Evolutionary conservation across 2,329 filamentous ascomycete species (phyloP), one percentile per base, ranked within the genome.

Genomic region (Aureobasidium musti): DNA sequence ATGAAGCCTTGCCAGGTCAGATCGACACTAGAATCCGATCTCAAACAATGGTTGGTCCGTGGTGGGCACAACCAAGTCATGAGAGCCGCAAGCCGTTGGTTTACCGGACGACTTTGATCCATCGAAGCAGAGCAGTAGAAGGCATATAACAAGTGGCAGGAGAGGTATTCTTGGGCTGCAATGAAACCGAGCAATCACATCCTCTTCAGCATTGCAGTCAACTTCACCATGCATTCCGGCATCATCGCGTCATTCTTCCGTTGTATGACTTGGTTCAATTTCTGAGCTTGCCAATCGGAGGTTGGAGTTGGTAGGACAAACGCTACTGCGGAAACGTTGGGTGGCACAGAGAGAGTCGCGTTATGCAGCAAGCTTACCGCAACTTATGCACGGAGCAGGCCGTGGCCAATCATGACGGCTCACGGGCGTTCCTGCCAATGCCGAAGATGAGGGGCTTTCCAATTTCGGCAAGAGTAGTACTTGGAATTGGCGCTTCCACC

Each of bases 261-360:
- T 37, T 5, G 4, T 4, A 47, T 35, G 33, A 23, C 19, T n/a
- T 61, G 57, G 26, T 43, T 37, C 43, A 26, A 21, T 35, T 4
- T 61, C 37, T 19, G 43, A 61, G 19, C 41, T 47, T 61, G 13
- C 41, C 57, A 37, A 14, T 49, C 35, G 43, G 57, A 49, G 43
- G 57, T 61, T 61, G 57, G 57, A 35, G 57, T 49, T 61, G 57
- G 57, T 61, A 49, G 57, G 57, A 61, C 57, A 49, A 49, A 61
- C 28, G 41, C 41, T 26, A 49, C 43, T 23, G 57, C 26, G 54
- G 54, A 45, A 59, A 59, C 54, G 54, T 43, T 59, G 23, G 28
- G 54, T 59, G 54, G 54, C 54, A 59, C 54, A 56, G 35, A 39
- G 37, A 26, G 13, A 49, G 41, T 49, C 41, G 41, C 57, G 43